Conservation (phyloP, 768 basidiomycete genomes). For the Udeniomyces megalosporus region DNA sequence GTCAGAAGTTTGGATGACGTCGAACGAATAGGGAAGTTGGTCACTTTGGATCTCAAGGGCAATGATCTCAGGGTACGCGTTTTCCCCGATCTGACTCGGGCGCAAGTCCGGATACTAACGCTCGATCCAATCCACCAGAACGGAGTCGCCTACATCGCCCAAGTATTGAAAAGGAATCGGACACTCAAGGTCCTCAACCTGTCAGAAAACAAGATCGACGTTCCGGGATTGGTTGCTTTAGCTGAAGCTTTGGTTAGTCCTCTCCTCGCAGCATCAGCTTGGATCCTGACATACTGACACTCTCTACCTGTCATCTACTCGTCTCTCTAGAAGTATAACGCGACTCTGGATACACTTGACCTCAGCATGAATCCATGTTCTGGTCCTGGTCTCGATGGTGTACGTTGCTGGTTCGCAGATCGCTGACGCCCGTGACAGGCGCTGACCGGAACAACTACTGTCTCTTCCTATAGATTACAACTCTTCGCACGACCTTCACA, state of each 20-base stretch:
- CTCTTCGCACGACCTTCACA: slow-evolving; percentile 80
- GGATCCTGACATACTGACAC: too few species aligned
- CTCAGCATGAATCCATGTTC: slow-evolving; percentile 84
- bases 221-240: slow-evolving; percentile 55
- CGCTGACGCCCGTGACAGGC: slow-evolving; percentile 36
- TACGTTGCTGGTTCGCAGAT: too few species aligned
- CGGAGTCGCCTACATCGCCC: slow-evolving; percentile 78
- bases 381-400: slow-evolving; percentile 78
- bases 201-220: slow-evolving; percentile 84
- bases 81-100: neutral
- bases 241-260: slow-evolving; percentile 71
- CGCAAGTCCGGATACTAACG: neutral
- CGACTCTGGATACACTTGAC: slow-evolving; percentile 82
- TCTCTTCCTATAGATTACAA: slow-evolving; percentile 30
- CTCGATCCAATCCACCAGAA: slow-evolving; percentile 29
- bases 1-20: slow-evolving; percentile 76
- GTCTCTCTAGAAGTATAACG: slow-evolving; percentile 99
- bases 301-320: too few species aligned
- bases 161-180: slow-evolving; percentile 88
- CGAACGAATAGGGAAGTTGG: slow-evolving; percentile 65
- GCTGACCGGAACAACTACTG: neutral
- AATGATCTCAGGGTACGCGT: slow-evolving; percentile 74
- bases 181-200: slow-evolving; percentile 88
- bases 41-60: slow-evolving; percentile 77
- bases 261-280: neutral